These are phyloP conservation scores for Citrullus mucosospermus DNA, from an alignment of 306 rosid species.

Conservation along the genomic window DNA sequence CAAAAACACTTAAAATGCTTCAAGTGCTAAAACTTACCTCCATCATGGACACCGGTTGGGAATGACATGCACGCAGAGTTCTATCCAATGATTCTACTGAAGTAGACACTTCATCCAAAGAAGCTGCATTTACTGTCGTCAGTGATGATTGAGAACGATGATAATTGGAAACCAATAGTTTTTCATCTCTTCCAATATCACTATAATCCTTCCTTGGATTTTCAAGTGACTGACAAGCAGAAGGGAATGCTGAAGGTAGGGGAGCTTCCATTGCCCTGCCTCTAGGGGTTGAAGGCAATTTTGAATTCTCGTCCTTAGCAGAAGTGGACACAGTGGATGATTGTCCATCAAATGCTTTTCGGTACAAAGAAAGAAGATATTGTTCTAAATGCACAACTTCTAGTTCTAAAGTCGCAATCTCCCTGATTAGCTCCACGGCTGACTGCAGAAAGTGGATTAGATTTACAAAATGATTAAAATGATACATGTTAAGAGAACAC, in stretches of 20 bases:
- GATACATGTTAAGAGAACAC: not conserved
- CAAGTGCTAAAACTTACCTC: constrained; percentile 38
- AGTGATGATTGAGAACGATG: constrained; percentile 76
- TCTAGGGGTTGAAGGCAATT: constrained; percentile 26
- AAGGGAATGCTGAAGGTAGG: constrained; percentile 23
- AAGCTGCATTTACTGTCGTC: constrained; percentile 28
- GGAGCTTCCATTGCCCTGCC: constrained; percentile 23
- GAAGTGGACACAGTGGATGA: constrained; percentile 35
- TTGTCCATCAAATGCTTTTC: constrained; percentile 66
- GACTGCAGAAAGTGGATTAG: constrained; percentile 33
- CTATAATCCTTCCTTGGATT: constrained; percentile 22
- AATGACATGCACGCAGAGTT: constrained; percentile 66
- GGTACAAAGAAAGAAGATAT: constrained; percentile 73
- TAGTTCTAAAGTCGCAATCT: constrained; percentile 64
- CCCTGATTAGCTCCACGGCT: constrained; percentile 71
- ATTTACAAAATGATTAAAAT: not conserved
- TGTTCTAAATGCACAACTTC: constrained; percentile 85
- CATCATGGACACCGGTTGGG: constrained; percentile 79
- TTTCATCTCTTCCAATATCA: constrained; percentile 35
- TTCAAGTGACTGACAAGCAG: constrained; percentile 26
- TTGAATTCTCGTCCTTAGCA: constrained; percentile 32
- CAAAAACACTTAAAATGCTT: not conserved
- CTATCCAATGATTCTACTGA: constrained; percentile 36
- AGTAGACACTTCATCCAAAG: constrained; percentile 34
- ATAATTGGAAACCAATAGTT: constrained; percentile 37